Percentiles rank a stretch among this genome's conserved stretches.
These are phyloP conservation scores for Pseudocercospora vitis DNA, from an alignment of 2,329 filamentous ascomycete genomes.

Conservation along the genomic window DNA sequence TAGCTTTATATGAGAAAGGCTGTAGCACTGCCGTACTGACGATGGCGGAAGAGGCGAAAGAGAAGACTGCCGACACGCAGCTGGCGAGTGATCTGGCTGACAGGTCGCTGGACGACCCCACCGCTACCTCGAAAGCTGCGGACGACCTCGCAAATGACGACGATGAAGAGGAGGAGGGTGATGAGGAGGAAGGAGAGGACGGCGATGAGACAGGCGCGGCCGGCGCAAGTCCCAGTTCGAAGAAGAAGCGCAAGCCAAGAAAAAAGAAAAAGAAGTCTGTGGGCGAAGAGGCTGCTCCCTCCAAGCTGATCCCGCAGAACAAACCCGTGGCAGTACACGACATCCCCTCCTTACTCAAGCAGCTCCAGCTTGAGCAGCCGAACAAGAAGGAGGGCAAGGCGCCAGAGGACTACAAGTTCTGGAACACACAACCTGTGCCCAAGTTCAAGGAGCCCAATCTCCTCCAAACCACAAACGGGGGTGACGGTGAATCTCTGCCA, in stretches of 20 bases:
- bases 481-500: conserved; percentile 55
- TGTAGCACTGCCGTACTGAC: not conserved
- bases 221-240: conserved; percentile 15
- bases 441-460: conserved; percentile 62
- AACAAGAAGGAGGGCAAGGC: conserved; percentile 37
- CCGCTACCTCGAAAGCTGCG: conserved; percentile 21
- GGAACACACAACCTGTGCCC: conserved; percentile 94
- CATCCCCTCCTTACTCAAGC: conserved; percentile 33
- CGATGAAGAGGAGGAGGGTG: conserved; percentile 25
- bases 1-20: not conserved
- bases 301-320: conserved; percentile 18
- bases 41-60: conserved; percentile 10
- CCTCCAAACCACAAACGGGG: conserved; percentile 41
- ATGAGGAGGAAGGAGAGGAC: conserved; percentile 25
- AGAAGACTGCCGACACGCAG: conserved; percentile 20
- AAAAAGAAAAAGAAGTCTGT: conserved; percentile 30
- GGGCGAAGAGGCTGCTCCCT: conserved; percentile 13
- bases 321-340: conserved; percentile 29
- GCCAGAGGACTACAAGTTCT: conserved; percentile 77
- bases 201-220: conserved; percentile 18
- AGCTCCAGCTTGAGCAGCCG: conserved; percentile 29
- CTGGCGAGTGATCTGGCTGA: conserved; percentile 25
- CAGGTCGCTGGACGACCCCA: conserved; percentile 20
- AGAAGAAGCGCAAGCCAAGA: conserved; percentile 32
- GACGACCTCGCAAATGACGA: conserved; percentile 19